Base-by-base conservation (phyloP, 2,329 filamentous ascomycete genomes). In the Tolypocladium pustulatum region DNA sequence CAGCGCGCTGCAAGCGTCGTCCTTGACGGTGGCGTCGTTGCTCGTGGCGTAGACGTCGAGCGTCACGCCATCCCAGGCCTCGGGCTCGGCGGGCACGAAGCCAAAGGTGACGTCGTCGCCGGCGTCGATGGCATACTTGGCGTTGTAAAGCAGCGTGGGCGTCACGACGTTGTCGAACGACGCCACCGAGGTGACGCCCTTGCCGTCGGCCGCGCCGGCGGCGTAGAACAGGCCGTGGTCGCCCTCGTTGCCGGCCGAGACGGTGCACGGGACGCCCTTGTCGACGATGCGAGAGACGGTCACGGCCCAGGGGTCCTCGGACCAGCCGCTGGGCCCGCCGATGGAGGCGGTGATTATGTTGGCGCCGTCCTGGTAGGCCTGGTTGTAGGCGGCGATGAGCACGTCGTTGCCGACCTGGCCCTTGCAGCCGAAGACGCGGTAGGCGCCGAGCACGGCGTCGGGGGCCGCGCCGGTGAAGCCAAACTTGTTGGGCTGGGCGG, bases 401-500 rank as follows among this genome's bases (percentile, higher is more conserved):
- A 86, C 72, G 60, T 86, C 84, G 64, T 81, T 80, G 17, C 70
- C 67, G n/a, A 77, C 73, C 38, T 71, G 67, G 40, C 80, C 82
- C 1, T 65, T 59, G 66, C 82, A 86, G 53, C 81, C 81, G 59
- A 85, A 84, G 4, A 84, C 80, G 53, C 78, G 77, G 71, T 81
- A 86, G 53, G 78, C 75, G 52, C 81, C 81, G 1, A 87, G 72
- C 1, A 72, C 80, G 1, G 82, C 83, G 46, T 76, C 80, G 0
- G 81, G 78, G 0, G 82, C 83, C 12, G 78, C 81, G 20, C 84
- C 84, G 20, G 78, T 80, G 64, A 84, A 81, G n/a, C 78, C 78
- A 41, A 77, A 77, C 0, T 73, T 68, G 65, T 84, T 76, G 53
- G 70, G 67, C 66, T 84, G 80, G 1, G 83, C 84, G 2, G 82